Conservation (phyloP, 495 filamentous ascomycete genomes). For the Penicillium simplicissimum region DNA sequence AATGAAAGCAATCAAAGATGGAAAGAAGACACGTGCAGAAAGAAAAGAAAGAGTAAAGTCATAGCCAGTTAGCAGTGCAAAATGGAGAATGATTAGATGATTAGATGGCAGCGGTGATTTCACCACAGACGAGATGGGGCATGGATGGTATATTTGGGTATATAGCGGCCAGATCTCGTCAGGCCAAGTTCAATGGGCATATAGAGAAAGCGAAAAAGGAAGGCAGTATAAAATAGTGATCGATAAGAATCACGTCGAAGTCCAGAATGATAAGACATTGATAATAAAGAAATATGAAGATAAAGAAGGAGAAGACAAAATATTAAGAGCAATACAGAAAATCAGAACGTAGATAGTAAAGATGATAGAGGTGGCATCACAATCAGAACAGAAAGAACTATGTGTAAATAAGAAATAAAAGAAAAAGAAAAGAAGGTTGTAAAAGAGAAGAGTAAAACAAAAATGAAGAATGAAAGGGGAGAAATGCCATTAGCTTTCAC, state of each 20-base stretch:
- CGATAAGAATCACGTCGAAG: slow-evolving; percentile 20
- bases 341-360: slow-evolving; percentile 8
- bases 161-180: slow-evolving; percentile 13
- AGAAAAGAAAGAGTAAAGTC: slow-evolving; percentile 27
- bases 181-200: neutral
- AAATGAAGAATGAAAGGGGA: slow-evolving; percentile 17
- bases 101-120: slow-evolving; percentile 29
- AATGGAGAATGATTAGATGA: slow-evolving; percentile 23
- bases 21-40: slow-evolving; percentile 14
- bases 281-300: neutral
- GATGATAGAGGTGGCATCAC: slow-evolving; percentile 19
- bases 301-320: slow-evolving; percentile 22
- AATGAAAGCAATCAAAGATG: neutral
- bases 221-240: slow-evolving; percentile 24
- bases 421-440: slow-evolving; percentile 20
- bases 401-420: slow-evolving; percentile 22
- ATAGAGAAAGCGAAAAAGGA: slow-evolving; percentile 23
- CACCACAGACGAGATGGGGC: slow-evolving; percentile 18
- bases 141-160: slow-evolving; percentile 22
- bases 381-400: slow-evolving; percentile 19
- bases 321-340: slow-evolving; percentile 38
- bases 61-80: slow-evolving; percentile 52
- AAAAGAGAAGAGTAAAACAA: slow-evolving; percentile 19
- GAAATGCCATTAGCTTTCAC: slow-evolving; percentile 23
- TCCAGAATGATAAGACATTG: neutral